Percentiles rank a stretch among this genome's conserved stretches.
phyloP scores from a whole-genome alignment of 2,329 filamentous ascomycete species.

The Meredithiella fracta region DNA sequence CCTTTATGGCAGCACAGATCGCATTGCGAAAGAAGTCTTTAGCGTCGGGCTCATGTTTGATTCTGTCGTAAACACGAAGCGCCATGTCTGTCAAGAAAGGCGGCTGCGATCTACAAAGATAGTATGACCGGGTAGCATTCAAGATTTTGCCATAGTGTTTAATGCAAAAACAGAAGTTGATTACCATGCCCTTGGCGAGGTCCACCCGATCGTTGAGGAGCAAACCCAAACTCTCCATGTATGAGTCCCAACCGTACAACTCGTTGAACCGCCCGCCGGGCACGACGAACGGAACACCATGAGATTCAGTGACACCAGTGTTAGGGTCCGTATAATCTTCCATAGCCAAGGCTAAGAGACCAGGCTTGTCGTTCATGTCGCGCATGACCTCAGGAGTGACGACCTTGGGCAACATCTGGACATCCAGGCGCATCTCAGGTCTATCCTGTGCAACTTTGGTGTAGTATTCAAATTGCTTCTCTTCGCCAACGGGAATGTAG shows the following conservation, averaged over 20 bases:
- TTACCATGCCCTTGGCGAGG: constrained; percentile 83
- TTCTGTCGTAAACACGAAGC: constrained; percentile 80
- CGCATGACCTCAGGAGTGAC: constrained; percentile 70
- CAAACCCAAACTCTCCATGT: constrained; percentile 90
- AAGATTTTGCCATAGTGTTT: constrained; percentile 97
- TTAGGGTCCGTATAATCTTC: constrained; percentile 52
- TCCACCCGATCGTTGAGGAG: constrained; percentile 72
- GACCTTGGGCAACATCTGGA: constrained; percentile 57
- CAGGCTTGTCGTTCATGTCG: constrained; percentile 73
- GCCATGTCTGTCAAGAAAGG: constrained; percentile 98
- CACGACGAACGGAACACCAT: constrained; percentile 86
- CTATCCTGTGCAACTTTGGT: constrained; percentile 57
- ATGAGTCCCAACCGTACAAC: constrained; percentile 96
- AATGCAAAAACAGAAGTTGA: constrained; percentile 96
- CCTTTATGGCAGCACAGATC: constrained; percentile 86
- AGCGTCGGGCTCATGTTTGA: constrained; percentile 68
- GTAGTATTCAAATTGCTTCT: constrained; percentile 84
- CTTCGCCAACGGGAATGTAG: constrained; percentile 71
- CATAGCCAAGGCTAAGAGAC: constrained; percentile 79
- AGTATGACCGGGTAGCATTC: constrained; percentile 93
- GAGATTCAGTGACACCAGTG: constrained; percentile 53
- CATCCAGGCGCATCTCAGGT: constrained; percentile 76
- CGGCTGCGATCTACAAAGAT: constrained; percentile 82
- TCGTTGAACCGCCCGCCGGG: constrained; percentile 97
- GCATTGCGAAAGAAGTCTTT: constrained; percentile 65